A percentile compares a stretch with the other conserved stretches of the same genome.
Conservation (phyloP, 805 yeast species). For the Blastobotrys parvus region DNA sequence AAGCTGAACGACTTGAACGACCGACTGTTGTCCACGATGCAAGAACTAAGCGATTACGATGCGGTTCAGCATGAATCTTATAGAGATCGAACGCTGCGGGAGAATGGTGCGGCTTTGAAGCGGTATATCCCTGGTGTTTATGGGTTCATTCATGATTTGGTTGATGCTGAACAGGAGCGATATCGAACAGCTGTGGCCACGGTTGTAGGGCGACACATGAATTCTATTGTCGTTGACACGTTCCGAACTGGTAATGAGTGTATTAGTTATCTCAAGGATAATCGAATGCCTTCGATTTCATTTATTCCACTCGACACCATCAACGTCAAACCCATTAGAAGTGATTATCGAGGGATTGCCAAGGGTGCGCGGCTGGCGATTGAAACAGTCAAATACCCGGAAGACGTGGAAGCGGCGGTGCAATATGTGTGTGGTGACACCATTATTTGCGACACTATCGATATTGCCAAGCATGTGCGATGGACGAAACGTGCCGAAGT, state of each 20-base stretch:
- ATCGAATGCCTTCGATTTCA: slow-evolving; percentile 75
- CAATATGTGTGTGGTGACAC: slow-evolving; percentile 74
- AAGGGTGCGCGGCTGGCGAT: slow-evolving; percentile 55
- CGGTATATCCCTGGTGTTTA: slow-evolving; percentile 77
- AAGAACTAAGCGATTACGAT: slow-evolving; percentile 59
- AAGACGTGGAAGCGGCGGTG: slow-evolving; percentile 63
- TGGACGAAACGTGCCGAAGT: slow-evolving; percentile 54
- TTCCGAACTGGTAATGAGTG: slow-evolving; percentile 63
- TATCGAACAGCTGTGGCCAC: slow-evolving; percentile 70
- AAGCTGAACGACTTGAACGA: slow-evolving; percentile 57
- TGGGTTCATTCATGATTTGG: slow-evolving; percentile 73
- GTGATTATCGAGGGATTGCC: slow-evolving; percentile 42
- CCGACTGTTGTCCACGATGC: slow-evolving; percentile 50
- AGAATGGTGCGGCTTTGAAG: slow-evolving; percentile 59
- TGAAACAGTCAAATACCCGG: slow-evolving; percentile 67
- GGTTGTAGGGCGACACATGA: slow-evolving; percentile 68
- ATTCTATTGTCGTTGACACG: slow-evolving; percentile 76
- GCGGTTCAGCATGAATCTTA: slow-evolving; percentile 71
- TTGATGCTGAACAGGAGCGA: slow-evolving; percentile 46
- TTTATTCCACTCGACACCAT: slow-evolving; percentile 85
- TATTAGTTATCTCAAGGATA: slow-evolving; percentile 72
- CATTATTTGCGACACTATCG: slow-evolving; percentile 63
- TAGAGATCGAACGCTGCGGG: slow-evolving; percentile 61
- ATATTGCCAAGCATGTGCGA: slow-evolving; percentile 59
- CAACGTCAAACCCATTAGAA: slow-evolving; percentile 44